Evolutionary conservation across 164 flowering plant species (phyloP), one percentile per base, ranked within the genome.

Genomic region (Warburgia ugandensis): DNA sequence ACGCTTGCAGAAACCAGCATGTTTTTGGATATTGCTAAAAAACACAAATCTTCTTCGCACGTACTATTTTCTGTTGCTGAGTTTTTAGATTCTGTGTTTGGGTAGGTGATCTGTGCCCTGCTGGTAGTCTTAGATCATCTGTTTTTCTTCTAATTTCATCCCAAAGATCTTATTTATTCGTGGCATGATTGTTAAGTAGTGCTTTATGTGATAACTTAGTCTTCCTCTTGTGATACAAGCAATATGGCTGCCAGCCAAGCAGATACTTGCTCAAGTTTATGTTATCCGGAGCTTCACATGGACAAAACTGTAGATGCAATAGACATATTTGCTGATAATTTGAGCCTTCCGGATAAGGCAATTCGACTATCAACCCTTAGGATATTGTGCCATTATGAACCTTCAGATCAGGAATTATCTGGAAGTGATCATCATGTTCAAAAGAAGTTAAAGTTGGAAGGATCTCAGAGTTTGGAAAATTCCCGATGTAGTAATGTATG

Each of bases 1-100:
- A 70, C 41, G 26, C 46, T 37, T 42, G 63, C 65, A 21, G 80
- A 64, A 61, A 63, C 70, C 4, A 54, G 69, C 30, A 79, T 58
- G 29, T 61, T 77, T 62, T 45, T 94, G 50, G 50, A 57, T 61
- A 63, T 80, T 65, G 96, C 84, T 4, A 71, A 66, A 62, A 64
- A 67, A 54, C 60, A 79, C 69, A 78, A 67, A 48, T 70, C 77
- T 48, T 82, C 83, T 59, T 38, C 68, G 26, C 97, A 81, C 51
- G 77, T 94, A 25, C 69, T 94, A 59, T 61, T 51, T 53, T 67
- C 92, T 39, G 90, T 81, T 4, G 97, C 99, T 41, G 81, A 81
- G 32, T 74, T 68, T 70, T 73, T 94, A 71, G 90, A 89, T 58
- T 64, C 63, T 22, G 19, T 62, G 13, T 61, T 66, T 46, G 68